A percentile compares a stretch with the other conserved stretches of the same genome.
phyloP scores from a whole-genome alignment of 2,329 filamentous ascomycete species.

The Colletotrichum abscissum region DNA sequence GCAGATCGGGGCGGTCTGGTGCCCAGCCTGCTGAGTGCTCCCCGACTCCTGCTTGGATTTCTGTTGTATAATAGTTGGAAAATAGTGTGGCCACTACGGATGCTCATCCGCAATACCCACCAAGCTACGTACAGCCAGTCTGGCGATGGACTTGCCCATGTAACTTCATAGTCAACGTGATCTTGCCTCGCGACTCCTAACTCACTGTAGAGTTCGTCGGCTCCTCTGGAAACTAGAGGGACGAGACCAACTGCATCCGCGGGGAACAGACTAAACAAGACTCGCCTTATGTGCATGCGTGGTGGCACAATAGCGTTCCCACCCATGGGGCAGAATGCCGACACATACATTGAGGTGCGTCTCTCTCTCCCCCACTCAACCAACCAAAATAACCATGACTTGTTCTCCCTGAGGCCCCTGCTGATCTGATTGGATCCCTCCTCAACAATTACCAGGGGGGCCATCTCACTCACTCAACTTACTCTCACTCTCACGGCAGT shows the following conservation, averaged over 20 bases:
- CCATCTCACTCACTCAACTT: neutral
- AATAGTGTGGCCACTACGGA: neutral
- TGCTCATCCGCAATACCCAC: neutral
- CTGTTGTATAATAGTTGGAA: neutral
- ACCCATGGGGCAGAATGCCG: constrained; percentile 3
- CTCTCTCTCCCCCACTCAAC: constrained; percentile 8
- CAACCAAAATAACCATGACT: constrained; percentile 10
- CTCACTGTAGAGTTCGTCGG: neutral
- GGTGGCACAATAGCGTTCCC: constrained; percentile 21
- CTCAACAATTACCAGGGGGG: constrained; percentile 25
- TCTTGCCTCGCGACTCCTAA: neutral
- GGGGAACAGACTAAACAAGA: neutral
- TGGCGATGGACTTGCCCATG: neutral
- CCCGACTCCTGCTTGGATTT: neutral
- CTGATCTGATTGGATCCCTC: constrained; percentile 33
- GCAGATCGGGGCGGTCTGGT: constrained; percentile 17
- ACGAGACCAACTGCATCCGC: neutral
- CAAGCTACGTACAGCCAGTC: neutral
- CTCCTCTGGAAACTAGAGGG: neutral
- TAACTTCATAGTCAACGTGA: neutral
- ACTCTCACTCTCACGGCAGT: neutral
- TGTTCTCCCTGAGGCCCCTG: neutral
- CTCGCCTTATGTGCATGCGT: constrained; percentile 3
- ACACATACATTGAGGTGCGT: constrained; percentile 15
- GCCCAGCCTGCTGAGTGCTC: no score